Evolutionary conservation across 805 yeast species (phyloP).

Genomic region (Kodamaea laetipori): DNA sequence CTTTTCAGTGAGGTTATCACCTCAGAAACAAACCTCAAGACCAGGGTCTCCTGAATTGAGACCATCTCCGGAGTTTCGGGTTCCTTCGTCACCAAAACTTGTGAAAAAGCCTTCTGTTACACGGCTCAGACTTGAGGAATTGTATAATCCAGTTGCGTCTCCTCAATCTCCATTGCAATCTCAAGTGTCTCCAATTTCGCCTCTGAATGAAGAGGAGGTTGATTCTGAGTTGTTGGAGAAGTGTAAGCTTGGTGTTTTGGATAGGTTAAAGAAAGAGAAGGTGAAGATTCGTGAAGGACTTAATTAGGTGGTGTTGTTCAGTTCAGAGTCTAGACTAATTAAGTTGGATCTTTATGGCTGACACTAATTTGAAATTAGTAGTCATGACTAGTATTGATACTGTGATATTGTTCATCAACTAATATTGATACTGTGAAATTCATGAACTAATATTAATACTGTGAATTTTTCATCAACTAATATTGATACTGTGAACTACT

Average conservation of each 20-base stretch:
- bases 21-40: slow-evolving; percentile 6
- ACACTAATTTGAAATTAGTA: too few species aligned
- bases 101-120: slow-evolving; percentile 28
- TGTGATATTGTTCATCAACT: too few species aligned
- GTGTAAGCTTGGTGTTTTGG: slow-evolving; percentile 30
- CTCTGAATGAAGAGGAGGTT: not conserved
- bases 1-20: slow-evolving; percentile 10
- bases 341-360: too few species aligned
- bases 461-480: too few species aligned
- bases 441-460: too few species aligned
- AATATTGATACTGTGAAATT: too few species aligned
- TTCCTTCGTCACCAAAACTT: slow-evolving; percentile 8
- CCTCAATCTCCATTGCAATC: slow-evolving; percentile 15
- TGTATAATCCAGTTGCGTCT: slow-evolving; percentile 20
- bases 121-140: slow-evolving; percentile 23
- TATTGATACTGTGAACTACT: too few species aligned
- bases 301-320: too few species aligned
- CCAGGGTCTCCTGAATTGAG: slow-evolving; percentile 14
- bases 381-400: too few species aligned
- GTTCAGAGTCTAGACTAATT: too few species aligned
- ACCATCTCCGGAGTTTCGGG: slow-evolving; percentile 15
- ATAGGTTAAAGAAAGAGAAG: slow-evolving; percentile 22
- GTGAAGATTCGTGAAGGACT: not conserved
- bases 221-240: slow-evolving; percentile 20
- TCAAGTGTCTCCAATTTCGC: too few species aligned